Percentiles rank a stretch among this genome's conserved stretches.
These are phyloP conservation scores for Leishmania major DNA, from an alignment of 208 protist genomes.

Conservation along the genomic window DNA sequence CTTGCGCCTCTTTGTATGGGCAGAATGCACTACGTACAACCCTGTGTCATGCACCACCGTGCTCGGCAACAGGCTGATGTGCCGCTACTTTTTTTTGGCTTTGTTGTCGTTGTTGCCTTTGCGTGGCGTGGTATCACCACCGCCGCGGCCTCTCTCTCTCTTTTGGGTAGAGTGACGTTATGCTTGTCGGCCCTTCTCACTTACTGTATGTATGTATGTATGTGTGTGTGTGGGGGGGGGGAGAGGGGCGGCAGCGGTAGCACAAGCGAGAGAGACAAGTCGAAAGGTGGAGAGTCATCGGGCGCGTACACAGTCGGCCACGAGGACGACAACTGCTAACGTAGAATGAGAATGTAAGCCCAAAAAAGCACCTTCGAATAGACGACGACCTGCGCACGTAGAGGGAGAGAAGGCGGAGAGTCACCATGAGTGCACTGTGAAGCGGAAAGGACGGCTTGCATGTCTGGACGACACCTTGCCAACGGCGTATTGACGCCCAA, in stretches of 20 bases:
- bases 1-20: background rate
- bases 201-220: background rate
- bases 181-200: background rate
- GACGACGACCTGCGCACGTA: background rate
- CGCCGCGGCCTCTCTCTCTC: background rate
- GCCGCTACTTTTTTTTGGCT: background rate
- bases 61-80: background rate
- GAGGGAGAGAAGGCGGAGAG: background rate
- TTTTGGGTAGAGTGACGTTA: background rate
- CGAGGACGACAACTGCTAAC: background rate
- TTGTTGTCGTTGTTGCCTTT: background rate
- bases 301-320: background rate
- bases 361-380: background rate
- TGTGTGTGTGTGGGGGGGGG: background rate
- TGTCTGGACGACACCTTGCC: background rate
- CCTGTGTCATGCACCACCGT: background rate
- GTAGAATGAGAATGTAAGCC: background rate
- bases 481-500: background rate
- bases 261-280: slow-evolving; percentile 2
- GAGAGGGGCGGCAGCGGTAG: background rate
- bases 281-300: background rate
- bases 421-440: background rate
- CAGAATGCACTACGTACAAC: no score
- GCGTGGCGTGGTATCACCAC: background rate
- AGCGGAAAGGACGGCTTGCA: background rate